Conservation (phyloP, 2,329 filamentous ascomycete genomes). For the Hymenoscyphus occultus region DNA sequence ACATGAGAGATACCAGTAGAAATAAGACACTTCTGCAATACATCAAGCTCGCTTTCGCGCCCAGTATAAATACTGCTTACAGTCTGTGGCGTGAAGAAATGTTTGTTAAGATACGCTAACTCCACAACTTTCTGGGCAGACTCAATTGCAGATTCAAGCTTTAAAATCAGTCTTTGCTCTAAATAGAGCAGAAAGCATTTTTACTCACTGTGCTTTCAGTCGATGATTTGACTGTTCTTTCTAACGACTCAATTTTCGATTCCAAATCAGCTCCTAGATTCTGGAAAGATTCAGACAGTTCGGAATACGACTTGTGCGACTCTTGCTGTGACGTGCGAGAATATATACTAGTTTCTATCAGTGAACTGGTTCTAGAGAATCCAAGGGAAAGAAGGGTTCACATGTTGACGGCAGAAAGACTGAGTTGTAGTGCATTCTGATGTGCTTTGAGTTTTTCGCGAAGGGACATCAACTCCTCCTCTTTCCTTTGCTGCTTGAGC, state of each 20-base stretch:
- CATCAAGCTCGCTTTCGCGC: not conserved
- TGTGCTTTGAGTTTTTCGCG: slow-evolving; percentile 11
- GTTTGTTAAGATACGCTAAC: not conserved
- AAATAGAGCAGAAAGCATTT: not conserved
- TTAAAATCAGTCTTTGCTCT: slow-evolving; percentile 5
- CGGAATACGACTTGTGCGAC: not conserved
- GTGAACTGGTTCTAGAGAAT: not conserved
- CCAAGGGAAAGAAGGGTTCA: not conserved
- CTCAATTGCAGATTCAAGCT: slow-evolving; percentile 13
- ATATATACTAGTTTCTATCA: not conserved
- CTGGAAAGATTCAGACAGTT: slow-evolving; percentile 12
- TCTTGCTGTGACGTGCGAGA: not conserved
- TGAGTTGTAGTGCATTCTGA: not conserved
- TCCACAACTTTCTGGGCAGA: slow-evolving; percentile 8
- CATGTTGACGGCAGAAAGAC: not conserved
- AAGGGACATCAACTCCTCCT: slow-evolving; percentile 11
- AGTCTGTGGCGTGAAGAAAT: not conserved
- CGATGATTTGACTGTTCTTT: slow-evolving; percentile 6
- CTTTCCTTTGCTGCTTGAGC: slow-evolving; percentile 17
- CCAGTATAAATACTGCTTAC: slow-evolving; percentile 5
- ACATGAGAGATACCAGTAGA: not conserved
- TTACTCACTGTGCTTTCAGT: slow-evolving; percentile 11
- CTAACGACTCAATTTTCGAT: slow-evolving; percentile 13
- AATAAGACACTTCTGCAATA: not conserved
- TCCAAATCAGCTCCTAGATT: slow-evolving; percentile 14